Evolutionary conservation across 1,284 basidiomycete genomes (phyloP).

Genomic region (Schizopora paradoxa): DNA sequence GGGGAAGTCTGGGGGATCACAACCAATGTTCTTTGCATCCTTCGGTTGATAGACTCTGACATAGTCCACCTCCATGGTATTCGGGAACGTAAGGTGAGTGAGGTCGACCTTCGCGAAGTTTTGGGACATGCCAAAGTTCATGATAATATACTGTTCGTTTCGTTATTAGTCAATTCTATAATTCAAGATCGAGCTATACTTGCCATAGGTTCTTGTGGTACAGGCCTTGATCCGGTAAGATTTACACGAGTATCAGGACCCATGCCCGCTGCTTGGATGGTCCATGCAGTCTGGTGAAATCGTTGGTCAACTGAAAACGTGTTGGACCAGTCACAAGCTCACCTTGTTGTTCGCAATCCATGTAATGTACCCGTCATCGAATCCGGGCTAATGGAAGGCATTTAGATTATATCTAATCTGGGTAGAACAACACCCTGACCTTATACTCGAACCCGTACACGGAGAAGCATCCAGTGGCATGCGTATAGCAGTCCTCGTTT

Average conservation of each 20-base stretch:
- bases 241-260: conserved; percentile 45
- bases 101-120: conserved; percentile 40
- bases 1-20: conserved; percentile 49
- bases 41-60: conserved; percentile 54
- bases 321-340: too few species aligned
- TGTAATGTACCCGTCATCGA: conserved; percentile 29
- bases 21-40: conserved; percentile 44
- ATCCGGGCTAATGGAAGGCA: conserved; percentile 33
- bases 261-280: conserved; percentile 48
- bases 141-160: conserved; percentile 31
- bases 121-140: conserved; percentile 40
- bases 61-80: conserved; percentile 51
- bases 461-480: conserved; percentile 41
- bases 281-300: conserved; percentile 53
- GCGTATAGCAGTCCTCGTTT: conserved; percentile 38
- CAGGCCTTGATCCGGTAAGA: conserved; percentile 47
- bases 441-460: conserved; percentile 62
- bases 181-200: conserved; percentile 18
- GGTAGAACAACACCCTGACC: conserved; percentile 30
- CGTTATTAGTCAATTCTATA: not conserved
- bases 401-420: conserved; percentile 25
- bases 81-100: conserved; percentile 32
- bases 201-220: conserved; percentile 63
- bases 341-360: conserved; percentile 13
- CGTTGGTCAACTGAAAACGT: too few species aligned